Base-by-base conservation (phyloP, 441 rosid genomes). In the Pelargonium australe region DNA sequence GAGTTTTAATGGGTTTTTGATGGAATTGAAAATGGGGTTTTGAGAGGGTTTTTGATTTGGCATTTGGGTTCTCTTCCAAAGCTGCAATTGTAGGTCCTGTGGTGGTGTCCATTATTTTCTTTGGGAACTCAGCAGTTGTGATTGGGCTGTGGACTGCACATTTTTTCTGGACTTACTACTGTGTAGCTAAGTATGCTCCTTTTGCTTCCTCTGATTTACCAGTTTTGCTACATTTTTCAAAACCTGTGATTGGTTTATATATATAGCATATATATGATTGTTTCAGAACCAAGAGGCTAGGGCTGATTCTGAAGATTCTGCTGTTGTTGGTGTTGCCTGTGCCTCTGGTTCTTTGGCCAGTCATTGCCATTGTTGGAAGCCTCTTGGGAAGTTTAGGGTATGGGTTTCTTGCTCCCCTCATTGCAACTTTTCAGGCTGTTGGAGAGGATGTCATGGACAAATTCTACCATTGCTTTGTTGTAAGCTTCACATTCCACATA, bases 101-200 rank as follows among this genome's bases (percentile, higher is more conserved):
- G 4, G 86, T 68, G 11, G 77, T 82, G 55, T 82, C 71, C 65
- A 81, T 91, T 75, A 78, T 85, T 61, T 72, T 72, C 72, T 60
- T 80, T 40, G 92, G 90, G 12, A 85, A 89, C 78, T 83, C 91
- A 25, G 78, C 81, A 12, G 87, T 91, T 19, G 81, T 86, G 37
- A 71, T 82, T 65, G 97, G 98, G 10, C 92, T 90, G 34, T 93
- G 97, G 96, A 78, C 83, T 16, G 95, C 95, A 69, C 98, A 89
- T 84, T 80, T 85, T 73, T 1, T 84, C 7, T 93, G 95, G 95
- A 89, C 95, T 74, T 83, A 80, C 75, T 91, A 82, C 78, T 85
- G 95, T 80, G 86, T 90, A 3, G 83, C 84, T 40, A 91, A 91
- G 97, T 93, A 68, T 68, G 55, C 34, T 20, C 14, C 16, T 51